Percentiles rank a stretch among this genome's conserved stretches.
Evolutionary conservation across 129 eudicot species (phyloP).

Genomic region (Lactuca sativa): DNA sequence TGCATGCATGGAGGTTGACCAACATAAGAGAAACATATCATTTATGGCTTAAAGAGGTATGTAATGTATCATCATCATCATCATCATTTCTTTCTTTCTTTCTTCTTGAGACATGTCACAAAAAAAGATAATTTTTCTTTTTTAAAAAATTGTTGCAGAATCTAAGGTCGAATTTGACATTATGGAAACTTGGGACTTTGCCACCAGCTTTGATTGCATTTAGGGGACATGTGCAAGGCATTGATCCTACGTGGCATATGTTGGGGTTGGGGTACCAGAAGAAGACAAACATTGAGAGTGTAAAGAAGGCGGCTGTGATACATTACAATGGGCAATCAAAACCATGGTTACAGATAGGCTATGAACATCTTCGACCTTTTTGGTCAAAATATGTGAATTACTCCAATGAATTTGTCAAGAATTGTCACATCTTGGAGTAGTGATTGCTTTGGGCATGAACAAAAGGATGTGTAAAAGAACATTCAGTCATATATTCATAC

Average conservation of each 20-base stretch:
- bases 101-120: background rate
- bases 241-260: slow-evolving; percentile 97
- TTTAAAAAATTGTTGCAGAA: slow-evolving; percentile 50
- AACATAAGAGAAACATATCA: slow-evolving; percentile 89
- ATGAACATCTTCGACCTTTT: slow-evolving; percentile 90
- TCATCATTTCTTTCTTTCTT: background rate
- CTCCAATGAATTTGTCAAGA: slow-evolving; percentile 83
- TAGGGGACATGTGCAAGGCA: slow-evolving; percentile 80
- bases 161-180: slow-evolving; percentile 79
- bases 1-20: slow-evolving; percentile 88
- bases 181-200: slow-evolving; percentile 98
- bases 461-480: slow-evolving; percentile 15
- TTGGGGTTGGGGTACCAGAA: slow-evolving; percentile 96
- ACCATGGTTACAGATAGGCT: slow-evolving; percentile 97
- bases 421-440: slow-evolving; percentile 91
- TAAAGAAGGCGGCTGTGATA: slow-evolving; percentile 87
- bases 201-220: slow-evolving; percentile 98
- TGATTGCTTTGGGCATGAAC: slow-evolving; percentile 26
- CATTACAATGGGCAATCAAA: slow-evolving; percentile 99
- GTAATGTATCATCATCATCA: no score
- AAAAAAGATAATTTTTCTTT: background rate
- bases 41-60: slow-evolving; percentile 96
- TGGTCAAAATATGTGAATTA: slow-evolving; percentile 93
- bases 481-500: no score
- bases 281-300: slow-evolving; percentile 67